Base-by-base conservation (phyloP, 176 grass and related monocot genomes). In the Aegilops bicornis region DNA sequence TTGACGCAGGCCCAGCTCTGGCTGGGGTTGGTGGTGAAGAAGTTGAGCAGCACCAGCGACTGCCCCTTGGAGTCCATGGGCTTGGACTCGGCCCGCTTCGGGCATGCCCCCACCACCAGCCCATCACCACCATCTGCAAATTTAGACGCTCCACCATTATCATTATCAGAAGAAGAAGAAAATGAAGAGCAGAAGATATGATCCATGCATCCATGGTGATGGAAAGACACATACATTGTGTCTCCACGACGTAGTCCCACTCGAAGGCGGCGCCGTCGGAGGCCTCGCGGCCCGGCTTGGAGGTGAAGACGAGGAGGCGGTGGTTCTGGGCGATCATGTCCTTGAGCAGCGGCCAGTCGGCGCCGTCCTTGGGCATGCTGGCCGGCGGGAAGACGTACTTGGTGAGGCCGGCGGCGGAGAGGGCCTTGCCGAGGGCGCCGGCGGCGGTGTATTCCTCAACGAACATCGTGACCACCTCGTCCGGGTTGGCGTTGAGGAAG, bases 41-140 rank as follows among this genome's bases (percentile, higher is more conserved):
- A 98, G 71, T 98, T 98, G 47, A 98, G 58, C 8, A 98, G 89
- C 16, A 98, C 79, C 14, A 98, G 90, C 1, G 92, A 94, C 86
- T 88, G 91, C 13, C 64, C 79, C 20, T 66, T 89, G 0, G 86
- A 89, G 71, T 84, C 79, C 96, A 98, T 98, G 29, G 88, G 24
- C 23, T 32, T 20, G 0, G 96, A 98, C 85, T 98, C 93, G 9
- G 32, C 42, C 3, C 96, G 77, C 39, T 61, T 91, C 3, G 58
- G 47, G 84, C 93, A 95, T 0, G 69, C 31, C 0, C 64, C 86
- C 3, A 78, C 62, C 20, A 33, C 36, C 76, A 98, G 70, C 8
- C 96, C 96, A 1, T 67, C 78, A 73, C 89, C 61, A 20, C 96
- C 93, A 8, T 96, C 95, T 97, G 78, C 10, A 31, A 31, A 31